These are phyloP conservation scores for Schizochytrium sp. DNA, from an alignment of 108 stramenopile genomes.

Conservation along the genomic window DNA sequence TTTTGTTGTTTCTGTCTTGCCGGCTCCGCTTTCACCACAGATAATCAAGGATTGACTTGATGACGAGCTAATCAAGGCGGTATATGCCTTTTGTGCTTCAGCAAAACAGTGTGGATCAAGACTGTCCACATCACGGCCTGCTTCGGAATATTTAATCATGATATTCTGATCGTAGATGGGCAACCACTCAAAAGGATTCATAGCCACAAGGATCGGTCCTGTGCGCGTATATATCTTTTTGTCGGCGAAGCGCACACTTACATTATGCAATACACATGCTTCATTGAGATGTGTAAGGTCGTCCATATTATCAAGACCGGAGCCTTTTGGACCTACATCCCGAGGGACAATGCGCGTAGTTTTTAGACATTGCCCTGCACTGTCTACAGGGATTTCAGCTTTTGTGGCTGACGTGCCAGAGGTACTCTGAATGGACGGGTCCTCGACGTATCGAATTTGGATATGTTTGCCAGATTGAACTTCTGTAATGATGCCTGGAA, in stretches of 20 bases:
- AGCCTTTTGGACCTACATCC: background rate
- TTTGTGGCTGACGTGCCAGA: background rate
- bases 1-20: constrained; percentile 67
- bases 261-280: constrained; percentile 69
- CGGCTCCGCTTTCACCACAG: constrained; percentile 65
- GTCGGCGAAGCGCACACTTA: constrained; percentile 63
- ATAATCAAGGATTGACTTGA: constrained; percentile 68
- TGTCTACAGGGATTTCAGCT: no score
- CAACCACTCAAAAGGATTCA: constrained; percentile 70
- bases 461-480: background rate
- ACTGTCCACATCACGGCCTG: constrained; percentile 74
- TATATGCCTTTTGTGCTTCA: constrained; percentile 89
- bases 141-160: constrained; percentile 73
- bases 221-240: constrained; percentile 72
- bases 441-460: background rate
- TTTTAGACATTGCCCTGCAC: background rate
- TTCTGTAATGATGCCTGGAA: background rate
- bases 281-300: constrained; percentile 79
- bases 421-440: background rate
- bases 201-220: constrained; percentile 72
- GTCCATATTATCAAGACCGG: constrained; percentile 68
- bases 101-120: constrained; percentile 90
- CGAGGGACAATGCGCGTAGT: background rate
- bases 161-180: constrained; percentile 73
- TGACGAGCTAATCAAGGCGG: constrained; percentile 83